Conservation (phyloP, 1,284 basidiomycete species). For the Thelephora terrestris region DNA sequence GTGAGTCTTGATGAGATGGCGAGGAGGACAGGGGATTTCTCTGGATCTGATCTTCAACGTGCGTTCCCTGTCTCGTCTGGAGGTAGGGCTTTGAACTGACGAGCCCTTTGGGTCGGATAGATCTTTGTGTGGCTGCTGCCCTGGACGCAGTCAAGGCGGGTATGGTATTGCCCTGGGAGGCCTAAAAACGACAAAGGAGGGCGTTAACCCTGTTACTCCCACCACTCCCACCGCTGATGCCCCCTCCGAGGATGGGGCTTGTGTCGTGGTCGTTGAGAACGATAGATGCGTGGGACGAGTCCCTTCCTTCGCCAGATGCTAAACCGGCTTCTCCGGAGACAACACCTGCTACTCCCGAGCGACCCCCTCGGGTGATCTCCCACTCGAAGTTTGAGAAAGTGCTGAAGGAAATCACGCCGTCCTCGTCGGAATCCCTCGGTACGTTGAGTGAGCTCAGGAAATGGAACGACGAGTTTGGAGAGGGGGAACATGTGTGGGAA, state of each 20-base stretch:
- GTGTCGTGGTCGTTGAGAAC: no score
- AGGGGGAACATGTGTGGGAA: conserved; percentile 73
- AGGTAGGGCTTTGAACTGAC: conserved; percentile 7
- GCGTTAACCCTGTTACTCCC: no score
- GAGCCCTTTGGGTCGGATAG: conserved; percentile 34
- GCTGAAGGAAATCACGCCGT: conserved; percentile 78
- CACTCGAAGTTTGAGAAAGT: conserved; percentile 69
- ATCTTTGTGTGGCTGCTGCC: conserved; percentile 84
- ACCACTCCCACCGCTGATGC: no score
- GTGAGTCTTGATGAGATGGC: conserved; percentile 59
- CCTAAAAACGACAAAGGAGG: no score
- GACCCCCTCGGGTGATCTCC: background rate
- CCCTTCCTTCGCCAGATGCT: no score
- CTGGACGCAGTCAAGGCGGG: conserved; percentile 82
- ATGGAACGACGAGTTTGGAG: conserved; percentile 91
- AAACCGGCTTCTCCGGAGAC: no score
- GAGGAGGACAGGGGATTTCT: conserved; percentile 75
- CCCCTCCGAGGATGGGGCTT: no score
- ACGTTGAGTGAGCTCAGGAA: conserved; percentile 74
- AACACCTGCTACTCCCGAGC: background rate
- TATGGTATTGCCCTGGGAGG: conserved; percentile 62
- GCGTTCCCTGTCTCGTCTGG: conserved; percentile 24
- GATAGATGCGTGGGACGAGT: no score
- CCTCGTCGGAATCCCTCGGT: conserved; percentile 72
- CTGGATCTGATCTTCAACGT: conserved; percentile 90